Percentiles rank a stretch among this genome's conserved stretches.
phyloP scores from a whole-genome alignment of 148 eudicot species.

The Vaccinium darrowii region DNA sequence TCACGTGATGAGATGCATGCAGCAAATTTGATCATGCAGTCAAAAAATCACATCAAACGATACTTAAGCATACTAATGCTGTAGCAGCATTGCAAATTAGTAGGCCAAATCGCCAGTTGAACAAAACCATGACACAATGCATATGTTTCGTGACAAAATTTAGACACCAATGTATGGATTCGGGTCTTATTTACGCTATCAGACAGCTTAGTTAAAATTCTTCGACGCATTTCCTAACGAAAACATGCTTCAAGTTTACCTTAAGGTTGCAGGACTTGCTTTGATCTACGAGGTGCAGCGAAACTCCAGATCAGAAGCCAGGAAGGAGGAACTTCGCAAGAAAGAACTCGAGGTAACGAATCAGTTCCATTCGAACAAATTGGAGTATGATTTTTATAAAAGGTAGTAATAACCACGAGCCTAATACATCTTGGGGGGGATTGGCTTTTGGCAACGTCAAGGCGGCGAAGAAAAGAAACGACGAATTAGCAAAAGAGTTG shows the following conservation, averaged over 20 bases:
- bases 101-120: not conserved
- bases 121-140: not conserved
- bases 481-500: not conserved
- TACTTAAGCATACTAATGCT: not conserved
- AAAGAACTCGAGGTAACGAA: slow-evolving; percentile 70
- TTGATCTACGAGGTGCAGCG: slow-evolving; percentile 84
- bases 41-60: not conserved
- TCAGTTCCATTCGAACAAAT: not conserved
- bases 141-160: not conserved
- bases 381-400: not conserved
- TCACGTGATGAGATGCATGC: not conserved
- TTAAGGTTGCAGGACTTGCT: slow-evolving; percentile 81
- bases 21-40: not conserved
- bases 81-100: not conserved
- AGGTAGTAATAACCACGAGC: not conserved
- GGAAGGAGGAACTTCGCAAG: slow-evolving; percentile 69
- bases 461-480: not conserved
- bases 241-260: not conserved
- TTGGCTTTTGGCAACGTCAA: not conserved
- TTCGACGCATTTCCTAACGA: not conserved
- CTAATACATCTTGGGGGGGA: not conserved
- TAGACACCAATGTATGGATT: too few species aligned
- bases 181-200: slow-evolving; percentile 2
- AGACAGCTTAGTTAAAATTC: not conserved
- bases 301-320: slow-evolving; percentile 79